A percentile compares a stretch with the other conserved stretches of the same genome.
phyloP scores from a whole-genome alignment of 2,329 filamentous ascomycete genomes.

The Tolypocladium sp. region DNA sequence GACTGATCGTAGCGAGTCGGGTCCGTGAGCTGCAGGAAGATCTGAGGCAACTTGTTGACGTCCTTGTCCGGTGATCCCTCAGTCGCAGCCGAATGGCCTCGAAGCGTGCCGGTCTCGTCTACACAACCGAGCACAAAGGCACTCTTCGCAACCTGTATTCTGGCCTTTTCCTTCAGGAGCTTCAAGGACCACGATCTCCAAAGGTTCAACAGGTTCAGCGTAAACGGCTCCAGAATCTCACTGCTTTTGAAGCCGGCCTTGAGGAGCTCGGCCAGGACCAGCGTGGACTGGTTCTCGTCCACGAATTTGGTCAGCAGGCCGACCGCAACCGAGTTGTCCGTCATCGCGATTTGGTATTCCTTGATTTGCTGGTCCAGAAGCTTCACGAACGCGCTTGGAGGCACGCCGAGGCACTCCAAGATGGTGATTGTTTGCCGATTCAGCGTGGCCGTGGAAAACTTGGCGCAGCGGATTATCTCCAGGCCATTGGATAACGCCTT shows the following conservation, averaged over 20 bases:
- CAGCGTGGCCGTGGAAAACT: slow-evolving; percentile 66
- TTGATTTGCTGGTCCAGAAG: slow-evolving; percentile 61
- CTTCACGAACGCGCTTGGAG: slow-evolving; percentile 52
- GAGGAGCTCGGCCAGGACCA: slow-evolving; percentile 68
- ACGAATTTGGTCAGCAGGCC: slow-evolving; percentile 63
- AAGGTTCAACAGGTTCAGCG: slow-evolving; percentile 66
- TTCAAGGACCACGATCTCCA: slow-evolving; percentile 91
- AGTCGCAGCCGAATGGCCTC: slow-evolving; percentile 54
- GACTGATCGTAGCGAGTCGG: slow-evolving; percentile 44
- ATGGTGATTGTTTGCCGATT: slow-evolving; percentile 88
- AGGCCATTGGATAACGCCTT: slow-evolving; percentile 58
- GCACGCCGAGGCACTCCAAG: slow-evolving; percentile 69
- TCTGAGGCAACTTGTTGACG: slow-evolving; percentile 59
- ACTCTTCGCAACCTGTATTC: slow-evolving; percentile 71
- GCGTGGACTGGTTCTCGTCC: slow-evolving; percentile 75
- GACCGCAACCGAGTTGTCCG: slow-evolving; percentile 53
- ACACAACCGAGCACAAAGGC: slow-evolving; percentile 83
- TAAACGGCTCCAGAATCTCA: slow-evolving; percentile 62
- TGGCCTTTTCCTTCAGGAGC: slow-evolving; percentile 84
- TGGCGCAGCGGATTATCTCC: slow-evolving; percentile 78
- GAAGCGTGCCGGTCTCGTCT: slow-evolving; percentile 71
- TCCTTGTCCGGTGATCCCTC: slow-evolving; percentile 31
- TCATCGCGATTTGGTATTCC: slow-evolving; percentile 62
- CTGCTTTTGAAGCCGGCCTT: slow-evolving; percentile 66
- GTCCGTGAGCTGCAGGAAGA: slow-evolving; percentile 76